These are phyloP conservation scores for Trichoderma brevicompactum DNA, from an alignment of 2,329 filamentous ascomycete species.

Conservation along the genomic window DNA sequence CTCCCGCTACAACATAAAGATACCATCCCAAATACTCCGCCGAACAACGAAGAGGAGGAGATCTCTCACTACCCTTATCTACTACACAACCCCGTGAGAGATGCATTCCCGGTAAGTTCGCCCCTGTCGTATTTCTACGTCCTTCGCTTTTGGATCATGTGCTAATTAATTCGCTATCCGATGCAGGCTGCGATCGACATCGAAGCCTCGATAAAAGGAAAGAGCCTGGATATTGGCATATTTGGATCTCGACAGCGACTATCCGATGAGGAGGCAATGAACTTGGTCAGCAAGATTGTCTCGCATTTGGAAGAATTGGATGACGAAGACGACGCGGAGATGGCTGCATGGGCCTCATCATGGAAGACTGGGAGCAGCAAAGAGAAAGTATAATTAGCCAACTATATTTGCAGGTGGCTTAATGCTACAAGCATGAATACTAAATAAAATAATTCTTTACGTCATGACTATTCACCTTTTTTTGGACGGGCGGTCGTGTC, in stretches of 20 bases:
- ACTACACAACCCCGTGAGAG: constrained; percentile 35
- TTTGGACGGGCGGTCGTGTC: no score
- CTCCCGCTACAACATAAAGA: not conserved
- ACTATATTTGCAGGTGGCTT: no score
- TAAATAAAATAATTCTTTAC: not conserved
- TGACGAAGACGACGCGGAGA: not conserved
- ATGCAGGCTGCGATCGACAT: constrained; percentile 47
- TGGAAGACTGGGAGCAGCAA: constrained; percentile 1
- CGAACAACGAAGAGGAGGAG: not conserved
- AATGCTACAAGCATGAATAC: no score
- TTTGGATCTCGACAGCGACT: constrained; percentile 44
- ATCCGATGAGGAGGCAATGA: constrained; percentile 35
- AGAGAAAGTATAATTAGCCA: no score
- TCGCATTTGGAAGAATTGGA: constrained; percentile 29
- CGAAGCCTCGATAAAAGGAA: constrained; percentile 44
- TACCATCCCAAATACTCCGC: no score
- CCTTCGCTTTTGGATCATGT: not conserved
- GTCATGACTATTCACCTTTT: not conserved
- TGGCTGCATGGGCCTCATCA: constrained; percentile 4
- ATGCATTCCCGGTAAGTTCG: constrained; percentile 40
- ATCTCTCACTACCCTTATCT: constrained; percentile 27
- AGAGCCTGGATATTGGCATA: constrained; percentile 46
- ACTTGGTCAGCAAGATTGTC: constrained; percentile 37
- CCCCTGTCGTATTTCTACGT: no score
- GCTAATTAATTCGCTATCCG: constrained; percentile 5